phyloP scores from a whole-genome alignment of 345 rosid species.

The Abelmoschus esculentus region DNA sequence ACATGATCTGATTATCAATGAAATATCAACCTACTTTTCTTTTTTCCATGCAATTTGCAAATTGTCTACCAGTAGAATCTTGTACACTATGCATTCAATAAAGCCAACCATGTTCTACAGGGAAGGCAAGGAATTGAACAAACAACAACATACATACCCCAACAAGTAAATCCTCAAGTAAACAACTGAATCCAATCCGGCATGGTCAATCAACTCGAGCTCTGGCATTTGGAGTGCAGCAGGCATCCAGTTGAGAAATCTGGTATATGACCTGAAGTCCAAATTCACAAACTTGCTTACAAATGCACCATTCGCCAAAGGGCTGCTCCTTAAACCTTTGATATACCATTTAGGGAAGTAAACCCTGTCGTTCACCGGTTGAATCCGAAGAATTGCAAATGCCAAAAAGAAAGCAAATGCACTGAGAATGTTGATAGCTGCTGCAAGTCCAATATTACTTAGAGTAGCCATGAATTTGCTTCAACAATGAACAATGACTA shows the following conservation, averaged over 20 bases:
- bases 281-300: neutral
- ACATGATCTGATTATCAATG: neutral
- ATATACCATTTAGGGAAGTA: constrained; percentile 90
- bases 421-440: constrained; percentile 48
- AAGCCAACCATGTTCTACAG: neutral
- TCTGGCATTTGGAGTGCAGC: neutral
- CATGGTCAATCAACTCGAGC: constrained; percentile 1
- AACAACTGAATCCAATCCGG: constrained; percentile 1
- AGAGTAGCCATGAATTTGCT: constrained; percentile 64
- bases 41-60: neutral
- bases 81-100: neutral
- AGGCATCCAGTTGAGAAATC: constrained; percentile 4
- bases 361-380: constrained; percentile 89
- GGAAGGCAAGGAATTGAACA: neutral
- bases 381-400: constrained; percentile 71
- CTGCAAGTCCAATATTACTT: constrained; percentile 73
- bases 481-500: neutral
- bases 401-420: constrained; percentile 78
- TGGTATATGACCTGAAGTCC: constrained; percentile 1
- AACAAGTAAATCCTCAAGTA: neutral
- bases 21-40: neutral
- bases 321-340: constrained; percentile 23
- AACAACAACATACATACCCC: neutral
- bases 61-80: neutral
- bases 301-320: neutral